phyloP scores from a whole-genome alignment of 208 protist species.

The Giardia duodenalis region DNA sequence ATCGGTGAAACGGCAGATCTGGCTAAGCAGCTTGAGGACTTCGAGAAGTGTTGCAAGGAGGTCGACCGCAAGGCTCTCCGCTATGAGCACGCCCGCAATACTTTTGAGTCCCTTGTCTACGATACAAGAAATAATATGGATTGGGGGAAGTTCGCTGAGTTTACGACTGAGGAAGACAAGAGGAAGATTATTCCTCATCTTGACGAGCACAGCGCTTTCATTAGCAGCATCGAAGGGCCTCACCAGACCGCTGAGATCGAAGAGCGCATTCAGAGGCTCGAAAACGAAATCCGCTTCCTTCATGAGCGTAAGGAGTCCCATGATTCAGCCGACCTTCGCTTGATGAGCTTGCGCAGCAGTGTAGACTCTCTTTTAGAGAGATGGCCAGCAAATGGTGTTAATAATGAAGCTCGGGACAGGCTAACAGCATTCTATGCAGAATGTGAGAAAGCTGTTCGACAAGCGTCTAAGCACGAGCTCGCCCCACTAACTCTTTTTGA shows the following conservation, averaged over 20 bases:
- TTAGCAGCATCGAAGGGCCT: neutral
- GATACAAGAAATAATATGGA: neutral
- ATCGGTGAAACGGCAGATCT: neutral
- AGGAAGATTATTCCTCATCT: neutral
- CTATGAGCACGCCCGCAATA: neutral
- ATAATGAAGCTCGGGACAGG: neutral
- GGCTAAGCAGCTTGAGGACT: neutral
- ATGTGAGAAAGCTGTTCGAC: neutral
- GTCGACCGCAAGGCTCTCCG: neutral
- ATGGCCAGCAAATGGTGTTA: neutral
- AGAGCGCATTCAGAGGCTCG: neutral
- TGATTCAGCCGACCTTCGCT: neutral
- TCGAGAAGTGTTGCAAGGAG: neutral
- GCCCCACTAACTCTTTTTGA: neutral
- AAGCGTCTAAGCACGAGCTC: neutral
- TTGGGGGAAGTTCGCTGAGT: neutral
- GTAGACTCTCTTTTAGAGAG: neutral
- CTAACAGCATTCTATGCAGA: neutral
- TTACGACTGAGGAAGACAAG: neutral
- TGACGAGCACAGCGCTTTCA: neutral
- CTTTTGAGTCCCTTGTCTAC: neutral
- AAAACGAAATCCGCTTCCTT: neutral
- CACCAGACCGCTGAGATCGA: neutral
- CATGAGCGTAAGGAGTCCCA: neutral
- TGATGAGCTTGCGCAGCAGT: neutral